These are phyloP conservation scores for Yamadazyma sp. DNA, from an alignment of 805 yeast species.

Conservation along the genomic window DNA sequence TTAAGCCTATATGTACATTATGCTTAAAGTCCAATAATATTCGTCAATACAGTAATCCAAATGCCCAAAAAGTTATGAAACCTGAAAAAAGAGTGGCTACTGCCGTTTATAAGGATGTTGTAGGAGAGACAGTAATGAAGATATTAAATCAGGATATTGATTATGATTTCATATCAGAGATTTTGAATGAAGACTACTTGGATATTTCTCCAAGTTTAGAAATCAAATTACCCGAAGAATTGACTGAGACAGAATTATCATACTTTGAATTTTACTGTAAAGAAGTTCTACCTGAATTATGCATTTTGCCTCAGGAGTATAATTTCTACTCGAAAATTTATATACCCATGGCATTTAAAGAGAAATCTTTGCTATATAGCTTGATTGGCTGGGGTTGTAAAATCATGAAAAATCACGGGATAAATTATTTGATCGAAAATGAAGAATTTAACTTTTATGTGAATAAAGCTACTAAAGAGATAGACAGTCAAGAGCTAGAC, in stretches of 20 bases:
- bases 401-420: slow-evolving; percentile 13
- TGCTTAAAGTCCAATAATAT: slow-evolving; percentile 6
- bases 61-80: not conserved
- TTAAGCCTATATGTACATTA: slow-evolving; percentile 11
- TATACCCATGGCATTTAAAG: slow-evolving; percentile 49
- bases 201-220: not conserved
- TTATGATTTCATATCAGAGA: not conserved
- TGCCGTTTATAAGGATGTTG: not conserved
- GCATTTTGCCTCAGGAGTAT: slow-evolving; percentile 45
- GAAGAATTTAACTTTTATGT: not conserved
- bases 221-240: not conserved
- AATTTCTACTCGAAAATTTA: slow-evolving; percentile 53
- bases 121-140: not conserved
- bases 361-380: slow-evolving; percentile 47
- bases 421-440: slow-evolving; percentile 1
- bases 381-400: slow-evolving; percentile 62
- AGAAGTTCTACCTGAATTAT: slow-evolving; percentile 44
- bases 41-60: slow-evolving; percentile 3
- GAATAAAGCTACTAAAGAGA: not conserved
- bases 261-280: slow-evolving; percentile 50
- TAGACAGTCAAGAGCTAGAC: not conserved
- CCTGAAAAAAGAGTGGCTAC: not conserved
- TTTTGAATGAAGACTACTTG: not conserved
- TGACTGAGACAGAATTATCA: slow-evolving; percentile 1
- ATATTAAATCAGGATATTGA: not conserved